Conservation (phyloP, 805 yeast genomes). For the Saturnispora quitensis region DNA sequence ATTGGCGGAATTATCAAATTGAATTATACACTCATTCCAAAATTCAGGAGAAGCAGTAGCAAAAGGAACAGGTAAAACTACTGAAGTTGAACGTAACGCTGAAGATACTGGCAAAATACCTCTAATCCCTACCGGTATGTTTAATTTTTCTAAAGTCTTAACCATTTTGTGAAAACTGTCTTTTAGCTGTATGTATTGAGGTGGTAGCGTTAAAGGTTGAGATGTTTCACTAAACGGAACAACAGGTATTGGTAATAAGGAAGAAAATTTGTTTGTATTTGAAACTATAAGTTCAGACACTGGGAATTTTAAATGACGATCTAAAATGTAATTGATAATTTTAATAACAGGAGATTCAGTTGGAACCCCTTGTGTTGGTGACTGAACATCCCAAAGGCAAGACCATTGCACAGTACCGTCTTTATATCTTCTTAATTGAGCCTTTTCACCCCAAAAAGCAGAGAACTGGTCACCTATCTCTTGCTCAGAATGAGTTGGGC, state of each 20-base stretch:
- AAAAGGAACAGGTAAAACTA: conserved; percentile 74
- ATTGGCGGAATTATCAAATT: conserved; percentile 67
- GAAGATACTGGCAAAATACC: conserved; percentile 68
- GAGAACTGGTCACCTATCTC: conserved; percentile 59
- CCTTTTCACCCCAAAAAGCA: conserved; percentile 80
- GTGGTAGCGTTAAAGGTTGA: conserved; percentile 38
- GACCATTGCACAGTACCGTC: conserved; percentile 88
- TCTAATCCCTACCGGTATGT: conserved; percentile 64
- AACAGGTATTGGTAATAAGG: conserved; percentile 50
- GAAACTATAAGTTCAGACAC: conserved; percentile 30
- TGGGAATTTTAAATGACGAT: conserved; percentile 42
- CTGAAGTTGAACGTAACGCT: conserved; percentile 64
- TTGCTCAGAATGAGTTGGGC: conserved; percentile 60
- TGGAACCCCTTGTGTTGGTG: conserved; percentile 15
- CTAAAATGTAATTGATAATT: conserved; percentile 55
- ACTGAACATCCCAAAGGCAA: conserved; percentile 67
- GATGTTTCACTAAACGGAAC: conserved; percentile 45
- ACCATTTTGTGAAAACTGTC: conserved; percentile 45
- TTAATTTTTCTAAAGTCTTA: conserved; percentile 35
- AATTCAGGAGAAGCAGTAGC: conserved; percentile 68
- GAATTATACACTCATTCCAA: conserved; percentile 71
- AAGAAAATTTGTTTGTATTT: conserved; percentile 38
- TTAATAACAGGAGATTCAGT: conserved; percentile 55
- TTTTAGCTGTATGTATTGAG: conserved; percentile 33
- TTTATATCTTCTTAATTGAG: conserved; percentile 83